Conservation (phyloP, 768 basidiomycete genomes). For the Mycena amicta region DNA sequence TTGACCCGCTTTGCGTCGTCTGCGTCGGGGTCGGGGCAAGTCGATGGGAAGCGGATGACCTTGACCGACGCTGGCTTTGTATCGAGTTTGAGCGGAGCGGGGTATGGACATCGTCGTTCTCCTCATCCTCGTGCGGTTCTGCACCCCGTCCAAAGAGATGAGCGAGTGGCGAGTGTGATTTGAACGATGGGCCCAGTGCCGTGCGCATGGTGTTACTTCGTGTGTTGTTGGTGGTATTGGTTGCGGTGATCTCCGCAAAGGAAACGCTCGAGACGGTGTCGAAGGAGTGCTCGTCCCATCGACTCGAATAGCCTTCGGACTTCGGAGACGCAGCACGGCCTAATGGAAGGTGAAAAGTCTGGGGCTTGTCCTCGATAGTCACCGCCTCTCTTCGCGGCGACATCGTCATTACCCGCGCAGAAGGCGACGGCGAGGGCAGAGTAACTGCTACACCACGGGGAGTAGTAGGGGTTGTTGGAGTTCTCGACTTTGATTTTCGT, state of each 20-base stretch:
- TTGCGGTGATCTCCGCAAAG: constrained; percentile 6
- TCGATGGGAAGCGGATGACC: too few species aligned
- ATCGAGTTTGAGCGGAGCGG: constrained; percentile 4
- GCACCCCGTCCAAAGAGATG: neutral
- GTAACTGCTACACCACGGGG: constrained; percentile 12
- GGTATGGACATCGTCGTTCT: constrained; percentile 7
- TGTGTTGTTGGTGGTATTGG: neutral
- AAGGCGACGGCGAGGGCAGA: constrained; percentile 2
- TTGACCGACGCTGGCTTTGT: neutral
- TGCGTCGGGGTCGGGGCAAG: neutral
- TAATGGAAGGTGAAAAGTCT: constrained; percentile 17
- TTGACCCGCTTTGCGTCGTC: constrained; percentile 1
- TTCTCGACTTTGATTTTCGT: neutral
- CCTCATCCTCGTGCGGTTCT: neutral
- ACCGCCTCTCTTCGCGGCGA: neutral
- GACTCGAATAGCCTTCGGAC: neutral
- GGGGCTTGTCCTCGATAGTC: neutral
- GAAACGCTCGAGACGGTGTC: constrained; percentile 20
- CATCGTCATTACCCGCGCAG: neutral
- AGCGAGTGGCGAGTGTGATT: neutral
- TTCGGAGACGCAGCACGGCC: constrained; percentile 6
- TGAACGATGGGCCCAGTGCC: neutral
- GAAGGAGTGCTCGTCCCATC: constrained; percentile 5
- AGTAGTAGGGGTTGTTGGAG: constrained; percentile 3
- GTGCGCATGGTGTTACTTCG: neutral